Evolutionary conservation across 306 rosid genomes (phyloP).

Genomic region (Hippophae tibetana): DNA sequence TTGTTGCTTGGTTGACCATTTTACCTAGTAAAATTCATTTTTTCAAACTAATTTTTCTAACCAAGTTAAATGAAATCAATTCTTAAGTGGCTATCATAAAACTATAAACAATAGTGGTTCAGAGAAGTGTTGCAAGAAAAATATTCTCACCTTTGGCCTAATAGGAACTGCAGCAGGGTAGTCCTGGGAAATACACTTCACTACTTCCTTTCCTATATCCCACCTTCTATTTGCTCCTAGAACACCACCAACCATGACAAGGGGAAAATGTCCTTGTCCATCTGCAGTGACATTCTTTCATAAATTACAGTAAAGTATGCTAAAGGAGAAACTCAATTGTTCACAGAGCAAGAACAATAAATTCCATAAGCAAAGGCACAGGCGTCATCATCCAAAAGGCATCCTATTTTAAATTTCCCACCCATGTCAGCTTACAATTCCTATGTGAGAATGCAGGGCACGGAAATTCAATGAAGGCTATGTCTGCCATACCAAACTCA

Average conservation of each 20-base stretch:
- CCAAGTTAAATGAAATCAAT: no score
- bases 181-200: slow-evolving; percentile 34
- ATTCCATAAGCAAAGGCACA: not conserved
- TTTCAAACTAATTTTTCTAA: no score
- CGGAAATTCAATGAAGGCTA: no score
- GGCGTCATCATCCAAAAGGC: no score
- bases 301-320: not conserved
- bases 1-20: no score
- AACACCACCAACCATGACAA: slow-evolving; percentile 93
- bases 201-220: slow-evolving; percentile 79
- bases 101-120: not conserved
- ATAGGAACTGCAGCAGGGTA: slow-evolving; percentile 50
- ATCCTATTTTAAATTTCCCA: no score
- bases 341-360: no score
- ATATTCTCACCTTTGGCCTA: slow-evolving; percentile 57
- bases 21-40: no score
- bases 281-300: slow-evolving; percentile 35
- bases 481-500: no score
- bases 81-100: no score
- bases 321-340: not conserved
- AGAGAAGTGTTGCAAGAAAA: not conserved
- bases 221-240: slow-evolving; percentile 61
- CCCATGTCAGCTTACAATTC: no score
- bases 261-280: slow-evolving; percentile 51
- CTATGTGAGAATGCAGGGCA: no score